A percentile compares a stretch with the other conserved stretches of the same genome.
Conservation (phyloP, 805 yeast genomes). For the Myxozyma geophila region DNA sequence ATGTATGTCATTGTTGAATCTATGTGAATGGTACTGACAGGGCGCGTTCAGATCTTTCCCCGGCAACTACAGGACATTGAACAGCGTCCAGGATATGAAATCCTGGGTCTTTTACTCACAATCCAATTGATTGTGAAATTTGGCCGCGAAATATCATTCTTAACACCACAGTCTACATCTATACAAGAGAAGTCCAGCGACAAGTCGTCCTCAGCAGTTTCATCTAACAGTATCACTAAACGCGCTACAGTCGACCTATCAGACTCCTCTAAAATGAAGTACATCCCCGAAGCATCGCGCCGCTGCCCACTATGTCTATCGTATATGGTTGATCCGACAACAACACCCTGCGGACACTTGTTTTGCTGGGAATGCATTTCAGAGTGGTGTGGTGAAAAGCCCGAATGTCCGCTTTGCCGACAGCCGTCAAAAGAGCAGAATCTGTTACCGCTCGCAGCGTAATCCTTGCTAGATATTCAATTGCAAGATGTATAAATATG, state of each 20-base stretch:
- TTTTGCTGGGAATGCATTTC: constrained; percentile 91
- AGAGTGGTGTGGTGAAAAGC: constrained; percentile 85
- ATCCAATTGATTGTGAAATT: constrained; percentile 40
- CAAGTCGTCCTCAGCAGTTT: constrained; percentile 21
- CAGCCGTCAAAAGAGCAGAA: constrained; percentile 67
- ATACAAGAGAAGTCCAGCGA: constrained; percentile 9
- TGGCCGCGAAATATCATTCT: constrained; percentile 4
- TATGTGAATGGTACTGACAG: background rate
- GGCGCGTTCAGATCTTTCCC: constrained; percentile 35
- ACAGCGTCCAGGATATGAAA: constrained; percentile 64
- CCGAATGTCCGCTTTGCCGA: constrained; percentile 92
- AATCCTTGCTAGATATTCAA: too few relatives aligned
- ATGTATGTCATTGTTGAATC: constrained; percentile 49
- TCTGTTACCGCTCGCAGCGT: constrained; percentile 58
- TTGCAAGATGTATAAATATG: too few relatives aligned
- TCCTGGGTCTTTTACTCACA: constrained; percentile 57
- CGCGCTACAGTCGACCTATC: constrained; percentile 54
- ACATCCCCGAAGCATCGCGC: constrained; percentile 72
- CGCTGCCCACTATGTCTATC: constrained; percentile 84
- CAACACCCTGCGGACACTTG: constrained; percentile 88
- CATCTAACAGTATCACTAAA: constrained; percentile 6
- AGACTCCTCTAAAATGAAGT: constrained; percentile 62
- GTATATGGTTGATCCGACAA: constrained; percentile 77
- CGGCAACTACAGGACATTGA: constrained; percentile 46
- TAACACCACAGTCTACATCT: constrained; percentile 8